Percentiles rank a stretch among this genome's conserved stretches.
Conservation (phyloP, 148 eudicot genomes). For the Polygonum aviculare region DNA sequence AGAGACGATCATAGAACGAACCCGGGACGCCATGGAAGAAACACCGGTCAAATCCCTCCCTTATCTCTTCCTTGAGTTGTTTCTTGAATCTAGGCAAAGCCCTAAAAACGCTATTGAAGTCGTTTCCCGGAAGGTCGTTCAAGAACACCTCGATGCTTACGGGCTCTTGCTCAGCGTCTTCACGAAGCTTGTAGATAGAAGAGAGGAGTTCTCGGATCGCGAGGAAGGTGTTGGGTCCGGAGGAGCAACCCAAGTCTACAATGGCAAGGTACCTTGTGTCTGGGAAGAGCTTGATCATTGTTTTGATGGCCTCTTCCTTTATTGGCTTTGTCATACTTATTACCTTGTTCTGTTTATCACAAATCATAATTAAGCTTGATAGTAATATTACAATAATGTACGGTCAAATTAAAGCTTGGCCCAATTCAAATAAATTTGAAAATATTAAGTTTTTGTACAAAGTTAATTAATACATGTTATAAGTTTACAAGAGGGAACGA, state of each 20-base stretch:
- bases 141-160: not conserved
- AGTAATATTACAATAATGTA: no score
- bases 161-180: not conserved
- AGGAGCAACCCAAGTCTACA: slow-evolving; percentile 2
- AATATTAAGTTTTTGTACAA: no score
- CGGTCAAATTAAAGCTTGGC: no score
- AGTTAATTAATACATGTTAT: no score
- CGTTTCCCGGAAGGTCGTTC: slow-evolving; percentile 3
- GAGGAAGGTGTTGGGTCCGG: not conserved
- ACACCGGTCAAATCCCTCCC: not conserved
- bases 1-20: not conserved
- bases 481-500: no score
- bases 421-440: no score
- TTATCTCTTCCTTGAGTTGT: not conserved
- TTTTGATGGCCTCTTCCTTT: not conserved
- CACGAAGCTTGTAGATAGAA: not conserved
- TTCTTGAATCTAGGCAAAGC: not conserved
- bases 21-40: not conserved
- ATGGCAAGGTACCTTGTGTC: not conserved
- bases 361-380: no score
- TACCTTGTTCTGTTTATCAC: not conserved
- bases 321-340: not conserved
- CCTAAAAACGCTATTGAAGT: not conserved
- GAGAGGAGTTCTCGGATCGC: not conserved
- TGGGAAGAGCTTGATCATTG: not conserved